phyloP scores from a whole-genome alignment of 345 rosid species.

The Boechera retrofracta region DNA sequence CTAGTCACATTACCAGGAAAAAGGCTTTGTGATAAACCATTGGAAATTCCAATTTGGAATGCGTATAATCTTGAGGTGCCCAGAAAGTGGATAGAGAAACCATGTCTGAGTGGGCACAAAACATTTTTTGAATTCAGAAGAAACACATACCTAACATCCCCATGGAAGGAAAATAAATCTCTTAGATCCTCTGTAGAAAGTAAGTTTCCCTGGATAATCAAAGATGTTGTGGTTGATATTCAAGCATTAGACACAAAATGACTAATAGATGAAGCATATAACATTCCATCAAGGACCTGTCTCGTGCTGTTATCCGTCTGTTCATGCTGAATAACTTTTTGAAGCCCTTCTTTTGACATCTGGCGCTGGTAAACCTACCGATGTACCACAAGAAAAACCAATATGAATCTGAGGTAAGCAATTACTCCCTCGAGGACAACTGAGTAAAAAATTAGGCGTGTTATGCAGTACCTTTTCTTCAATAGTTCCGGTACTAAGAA shows the following conservation, averaged over 20 bases:
- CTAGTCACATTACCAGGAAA: constrained; percentile 45
- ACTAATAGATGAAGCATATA: constrained; percentile 5
- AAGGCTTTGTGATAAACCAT: constrained; percentile 1
- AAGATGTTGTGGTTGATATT: constrained; percentile 30
- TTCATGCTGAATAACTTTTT: constrained; percentile 86
- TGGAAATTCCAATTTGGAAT: not conserved
- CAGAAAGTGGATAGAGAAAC: constrained; percentile 12
- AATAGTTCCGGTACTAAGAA: constrained; percentile 94
- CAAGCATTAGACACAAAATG: constrained; percentile 13
- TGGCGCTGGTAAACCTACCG: constrained; percentile 95
- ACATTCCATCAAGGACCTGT: constrained; percentile 55
- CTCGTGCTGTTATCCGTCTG: constrained; percentile 51
- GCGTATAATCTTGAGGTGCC: constrained; percentile 4
- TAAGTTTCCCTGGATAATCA: constrained; percentile 68
- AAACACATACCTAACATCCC: constrained; percentile 63
- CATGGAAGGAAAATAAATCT: constrained; percentile 82
- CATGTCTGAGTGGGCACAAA: not conserved
- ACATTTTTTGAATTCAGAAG: not conserved
- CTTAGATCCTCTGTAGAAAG: constrained; percentile 89
- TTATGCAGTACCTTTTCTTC: constrained; percentile 83
- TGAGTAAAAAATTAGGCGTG: not conserved
- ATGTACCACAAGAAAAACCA: constrained; percentile 24
- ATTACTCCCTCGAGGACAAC: constrained; percentile 12
- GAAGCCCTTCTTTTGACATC: constrained; percentile 99
- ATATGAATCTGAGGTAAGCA: constrained; percentile 29